Percentiles rank a stretch among this genome's conserved stretches.
These are phyloP conservation scores for Rickenella mellea DNA, from an alignment of 768 basidiomycete genomes.

Conservation along the genomic window DNA sequence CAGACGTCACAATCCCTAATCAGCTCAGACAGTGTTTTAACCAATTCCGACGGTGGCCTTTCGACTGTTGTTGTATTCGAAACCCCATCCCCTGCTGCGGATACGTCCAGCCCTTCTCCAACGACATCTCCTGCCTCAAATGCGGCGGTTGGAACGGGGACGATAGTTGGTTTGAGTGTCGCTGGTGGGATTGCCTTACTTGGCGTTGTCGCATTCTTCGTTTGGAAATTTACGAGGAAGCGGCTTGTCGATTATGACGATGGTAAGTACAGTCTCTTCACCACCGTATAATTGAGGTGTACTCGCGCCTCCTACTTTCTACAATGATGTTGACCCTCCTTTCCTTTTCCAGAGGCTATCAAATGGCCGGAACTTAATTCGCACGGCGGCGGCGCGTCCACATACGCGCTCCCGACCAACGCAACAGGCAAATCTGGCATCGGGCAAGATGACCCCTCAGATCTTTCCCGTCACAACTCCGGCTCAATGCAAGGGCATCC, in stretches of 20 bases:
- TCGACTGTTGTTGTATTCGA: slow-evolving; percentile 16
- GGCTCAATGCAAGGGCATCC: slow-evolving; percentile 27
- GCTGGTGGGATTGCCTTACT: slow-evolving; percentile 71
- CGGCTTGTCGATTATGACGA: slow-evolving; percentile 69
- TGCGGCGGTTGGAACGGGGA: slow-evolving; percentile 50
- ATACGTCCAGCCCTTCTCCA: slow-evolving; percentile 15
- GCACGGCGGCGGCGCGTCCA: slow-evolving; percentile 37
- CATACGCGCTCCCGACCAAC: slow-evolving; percentile 58
- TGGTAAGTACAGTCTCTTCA: slow-evolving; percentile 38
- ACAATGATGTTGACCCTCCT: neutral
- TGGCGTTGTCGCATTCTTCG: slow-evolving; percentile 62
- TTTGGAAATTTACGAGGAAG: slow-evolving; percentile 84
- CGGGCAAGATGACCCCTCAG: slow-evolving; percentile 47
- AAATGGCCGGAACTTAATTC: slow-evolving; percentile 86
- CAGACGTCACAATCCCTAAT: slow-evolving; percentile 5
- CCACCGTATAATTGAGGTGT: neutral
- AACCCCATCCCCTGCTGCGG: slow-evolving; percentile 2
- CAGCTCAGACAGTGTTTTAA: too few relatives aligned
- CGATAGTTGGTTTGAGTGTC: slow-evolving; percentile 74
- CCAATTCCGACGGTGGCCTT: slow-evolving; percentile 19
- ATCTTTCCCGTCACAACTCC: slow-evolving; percentile 42
- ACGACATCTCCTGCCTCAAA: slow-evolving; percentile 16
- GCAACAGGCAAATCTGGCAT: slow-evolving; percentile 62
- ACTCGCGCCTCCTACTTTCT: slow-evolving; percentile 5
- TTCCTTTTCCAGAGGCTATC: slow-evolving; percentile 48